Evolutionary conservation across 805 yeast genomes (phyloP), one percentile per base, ranked within the genome.

Genomic region (Maudiozyma bulderi): DNA sequence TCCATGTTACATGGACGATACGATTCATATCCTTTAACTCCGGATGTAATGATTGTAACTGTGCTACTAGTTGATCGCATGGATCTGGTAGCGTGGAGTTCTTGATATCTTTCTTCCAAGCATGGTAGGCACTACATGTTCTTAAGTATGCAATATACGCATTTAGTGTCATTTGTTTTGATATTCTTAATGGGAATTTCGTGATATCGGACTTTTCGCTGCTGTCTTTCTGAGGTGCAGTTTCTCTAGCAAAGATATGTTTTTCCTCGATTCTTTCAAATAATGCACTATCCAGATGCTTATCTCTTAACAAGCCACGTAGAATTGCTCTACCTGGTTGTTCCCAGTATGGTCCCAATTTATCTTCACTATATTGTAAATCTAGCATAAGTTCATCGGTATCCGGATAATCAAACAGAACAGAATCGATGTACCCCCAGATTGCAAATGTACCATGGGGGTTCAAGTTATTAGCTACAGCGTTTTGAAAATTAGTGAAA

Each of bases 391-490:
- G 61, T 40, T 73, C 70, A 53, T 84, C 81, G 1, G 85, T 82
- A 40, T 70, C 69, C 0, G 80, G 78, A 50, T 66, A 68, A 2
- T 75, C 73, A 49, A 72, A 66, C 50, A 81, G 78, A 0, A 77
- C 69, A 0, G 89, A 86, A 56, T 88, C 95, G 39, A 76, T 80
- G 59, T 89, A 89, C 4, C 86, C 84, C 84, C 91, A 88, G 55
- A 78, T 77, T 0, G 88, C 84, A 44, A 89, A 60, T 0, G 89
- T 82, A 1, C 93, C 95, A 28, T 73, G 71, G 20, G 73, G 73
- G 46, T 74, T 75, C 51, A 87, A 69, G 11, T 79, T 67, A 5
- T 77, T 57, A 20, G 69, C 65, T 1, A 77, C 71, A 51, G 77
- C 79, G 5, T 63, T 57, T 60, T 79, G 80, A 60, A 81, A 82